Base-by-base conservation (phyloP, 2,329 filamentous ascomycete species). In the Pseudocercospora macadamiae region DNA sequence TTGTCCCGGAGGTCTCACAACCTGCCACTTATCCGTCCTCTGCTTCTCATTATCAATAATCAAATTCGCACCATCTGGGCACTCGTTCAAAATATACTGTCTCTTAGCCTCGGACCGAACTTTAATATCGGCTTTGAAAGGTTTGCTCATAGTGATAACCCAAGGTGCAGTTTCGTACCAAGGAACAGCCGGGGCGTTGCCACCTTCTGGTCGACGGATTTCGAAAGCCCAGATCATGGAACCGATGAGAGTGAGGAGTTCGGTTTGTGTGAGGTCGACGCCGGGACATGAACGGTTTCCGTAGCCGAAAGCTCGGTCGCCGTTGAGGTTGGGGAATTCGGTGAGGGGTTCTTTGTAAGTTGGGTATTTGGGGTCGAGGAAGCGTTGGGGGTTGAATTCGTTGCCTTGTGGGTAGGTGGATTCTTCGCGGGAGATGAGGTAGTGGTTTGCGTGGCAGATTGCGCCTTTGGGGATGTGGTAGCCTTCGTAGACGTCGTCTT, bases 401-500 rank as follows among this genome's bases (percentile, higher is more conserved):
- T 69, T 66, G 36, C 64, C 65, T 34, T 66, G 58, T 9, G 72
- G 72, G 62, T 71, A 73, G 23, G 62, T 59, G 51, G 59, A 61
- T 28, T 65, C 64, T 54, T 72, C 70, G 45, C 70, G 70, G 55
- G 59, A 64, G 56, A 72, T 71, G 44, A 72, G 68, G 60, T 71
- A 72, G 66, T 72, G 69, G 59, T 71, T 72, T 42, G 70, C 70
- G 66, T 72, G 70, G 37, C 70, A 61, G 28, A 72, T 71, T 34
- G 72, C 66, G 55, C 72, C 73, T 61, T 74, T 75, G 37, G 70
- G 70, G 47, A 75, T 75, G 54, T 70, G 69, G 60, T 72, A 72
- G 58, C 73, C 73, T 19, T 73, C 68, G 62, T 75, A 75, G 51
- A 72, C 68, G 58, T 74, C 70, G 34, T 75, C 73, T 51, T 73